These are phyloP conservation scores for Monosporozyma yasuniensis DNA, from an alignment of 805 yeast species.

Conservation along the genomic window DNA sequence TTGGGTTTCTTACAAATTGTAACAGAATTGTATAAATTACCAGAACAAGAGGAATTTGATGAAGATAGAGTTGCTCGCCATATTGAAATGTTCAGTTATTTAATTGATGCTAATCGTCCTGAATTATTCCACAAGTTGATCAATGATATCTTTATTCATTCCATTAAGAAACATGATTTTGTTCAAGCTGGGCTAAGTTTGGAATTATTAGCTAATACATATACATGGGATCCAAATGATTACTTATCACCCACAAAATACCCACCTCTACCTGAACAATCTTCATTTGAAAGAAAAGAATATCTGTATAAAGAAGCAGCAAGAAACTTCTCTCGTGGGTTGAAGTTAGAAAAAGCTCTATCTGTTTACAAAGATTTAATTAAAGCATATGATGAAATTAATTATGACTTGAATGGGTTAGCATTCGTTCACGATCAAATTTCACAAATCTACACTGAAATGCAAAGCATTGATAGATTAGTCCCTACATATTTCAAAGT, in stretches of 20 bases:
- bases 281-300: slow-evolving; percentile 75
- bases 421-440: slow-evolving; percentile 61
- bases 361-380: slow-evolving; percentile 69
- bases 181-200: slow-evolving; percentile 80
- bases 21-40: slow-evolving; percentile 62
- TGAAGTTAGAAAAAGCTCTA: slow-evolving; percentile 70
- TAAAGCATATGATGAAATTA: slow-evolving; percentile 60
- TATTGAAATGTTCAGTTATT: slow-evolving; percentile 63
- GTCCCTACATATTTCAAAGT: slow-evolving; percentile 75
- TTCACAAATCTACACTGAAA: slow-evolving; percentile 54
- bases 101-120: slow-evolving; percentile 70
- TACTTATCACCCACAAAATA: slow-evolving; percentile 46
- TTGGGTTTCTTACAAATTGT: slow-evolving; percentile 55
- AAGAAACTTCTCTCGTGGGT: slow-evolving; percentile 56
- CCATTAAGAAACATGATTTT: slow-evolving; percentile 48
- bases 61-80: slow-evolving; percentile 79
- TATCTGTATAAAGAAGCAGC: slow-evolving; percentile 62
- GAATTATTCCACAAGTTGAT: slow-evolving; percentile 74
- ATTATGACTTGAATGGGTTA: slow-evolving; percentile 69
- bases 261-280: slow-evolving; percentile 72
- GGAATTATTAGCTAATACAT: slow-evolving; percentile 68
- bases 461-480: slow-evolving; percentile 61
- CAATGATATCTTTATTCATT: slow-evolving; percentile 60
- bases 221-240: slow-evolving; percentile 59
- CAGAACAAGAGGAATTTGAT: slow-evolving; percentile 74